Base-by-base conservation (phyloP, 2,329 filamentous ascomycete genomes). In the Colletotrichum agaves region DNA sequence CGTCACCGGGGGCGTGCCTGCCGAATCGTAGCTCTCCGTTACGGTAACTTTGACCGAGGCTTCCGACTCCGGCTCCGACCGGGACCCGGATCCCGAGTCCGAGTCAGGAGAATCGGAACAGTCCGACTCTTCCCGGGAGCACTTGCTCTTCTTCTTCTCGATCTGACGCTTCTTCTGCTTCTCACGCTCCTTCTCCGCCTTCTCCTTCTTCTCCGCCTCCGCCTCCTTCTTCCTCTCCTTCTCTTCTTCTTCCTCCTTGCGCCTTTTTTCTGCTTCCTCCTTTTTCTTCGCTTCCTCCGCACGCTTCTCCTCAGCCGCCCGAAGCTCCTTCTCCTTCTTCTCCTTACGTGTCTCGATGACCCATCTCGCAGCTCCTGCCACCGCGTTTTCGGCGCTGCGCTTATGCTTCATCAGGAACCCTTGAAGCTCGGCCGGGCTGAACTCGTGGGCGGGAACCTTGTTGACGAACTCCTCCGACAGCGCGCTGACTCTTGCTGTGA, bases 361-460 rank as follows among this genome's bases (percentile, higher is more conserved):
- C 83, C 87, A 90, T 10, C 78, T 77, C 12, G 81, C 82, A 0
- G 81, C 78, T 3, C 77, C 79, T 7, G 78, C 80, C 4, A 89
- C 78, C 0, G 84, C 87, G 0, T 75, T 79, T 39, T 81, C 78
- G 0, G 87, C 83, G 62, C 81, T 77, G 10, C 82, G 81, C 79
- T 89, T 89, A 73, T 88, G 78, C 72, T 82, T 83, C 69, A 90
- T 79, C 55, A 90, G 78, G 62, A 84, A 84, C 5, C 87, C 87
- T 74, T 89, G 87, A 5, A 90, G 81, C 76, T 90, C 87, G 5
- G 87, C 87, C 0, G 87, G 87, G 60, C 84, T 87, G 73, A 89
- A 89, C 73, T 87, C 82, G 47, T 82, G 78, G 31, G 80, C 79
- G 0, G 87, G 87, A n/a, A 89, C 79, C 73, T 78, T 79, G 8